Base-by-base conservation (phyloP, 169 alveolate genomes). In the Cryptosporidium felis region DNA sequence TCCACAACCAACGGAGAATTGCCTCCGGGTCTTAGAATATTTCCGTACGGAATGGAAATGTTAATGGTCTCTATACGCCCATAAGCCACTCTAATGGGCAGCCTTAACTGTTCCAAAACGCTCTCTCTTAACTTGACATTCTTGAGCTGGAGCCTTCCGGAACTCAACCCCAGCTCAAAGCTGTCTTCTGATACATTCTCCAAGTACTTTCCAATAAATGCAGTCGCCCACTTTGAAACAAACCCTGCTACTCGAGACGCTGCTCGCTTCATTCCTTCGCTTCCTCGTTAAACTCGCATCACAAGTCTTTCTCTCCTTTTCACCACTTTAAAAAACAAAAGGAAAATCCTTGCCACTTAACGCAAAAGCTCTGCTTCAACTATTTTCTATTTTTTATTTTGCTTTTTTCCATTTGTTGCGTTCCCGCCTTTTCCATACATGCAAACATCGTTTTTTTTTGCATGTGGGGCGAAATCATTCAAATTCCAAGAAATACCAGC, bases 181-280 rank as follows among this genome's bases (percentile, higher is more conserved):
- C 58, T 74, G 56, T 74, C 85, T 44, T 74, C 85, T 38, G 85
- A 74, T 5, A 74, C 85, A 74, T 74, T 74, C 46, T 74, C 85
- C 41, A 74, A 74, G 42, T 74, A 74, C 58, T 74, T 74, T 36
- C 85, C 85, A 21, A 74, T 74, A 53, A 74, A 74, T 53, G 85
- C 32, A 12, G 85, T 74, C n/a, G 85, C 85, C 85, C 85, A 74
- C 32, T 74, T 74, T 26, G 85, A 60, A 36, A 74, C 66, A 36
- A 74, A 74, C 10, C 85, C 61, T 36, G 85, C 46, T 53, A 74
- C 85, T 4, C 85, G 65, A 74, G 85, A 74, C 65, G n/a, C 85
- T 51, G 85, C 85, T 56, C 85, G 65, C 85, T 49, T 74, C 85
- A 74, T 74, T 18, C 44, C 65, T 53, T 3, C 38, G 21, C 23